Percentiles rank a stretch among this genome's conserved stretches.
Evolutionary conservation across 2,329 filamentous ascomycete genomes (phyloP).

Genomic region (Westerdykella ornata): DNA sequence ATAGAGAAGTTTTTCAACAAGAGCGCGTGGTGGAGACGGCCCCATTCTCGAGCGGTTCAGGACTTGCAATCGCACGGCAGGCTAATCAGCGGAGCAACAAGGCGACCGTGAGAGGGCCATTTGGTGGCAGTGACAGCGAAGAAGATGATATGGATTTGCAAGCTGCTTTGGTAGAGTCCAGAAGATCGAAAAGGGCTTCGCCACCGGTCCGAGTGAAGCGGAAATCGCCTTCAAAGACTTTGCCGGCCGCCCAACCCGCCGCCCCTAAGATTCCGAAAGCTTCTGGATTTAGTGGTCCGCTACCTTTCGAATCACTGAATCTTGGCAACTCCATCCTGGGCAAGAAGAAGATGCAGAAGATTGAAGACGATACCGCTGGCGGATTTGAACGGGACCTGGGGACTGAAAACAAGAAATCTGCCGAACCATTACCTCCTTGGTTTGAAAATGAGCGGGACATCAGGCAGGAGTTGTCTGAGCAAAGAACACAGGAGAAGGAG

Average conservation of each 20-base stretch:
- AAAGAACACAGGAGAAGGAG: conserved; percentile 39
- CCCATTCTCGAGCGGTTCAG: conserved; percentile 42
- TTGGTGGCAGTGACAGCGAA: conserved; percentile 50
- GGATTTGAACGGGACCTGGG: conserved; percentile 55
- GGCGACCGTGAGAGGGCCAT: conserved; percentile 26
- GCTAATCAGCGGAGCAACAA: conserved; percentile 68
- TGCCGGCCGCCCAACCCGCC: conserved; percentile 4
- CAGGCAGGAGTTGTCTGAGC: conserved; percentile 50
- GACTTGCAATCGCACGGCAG: conserved; percentile 61
- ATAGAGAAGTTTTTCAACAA: conserved; percentile 44
- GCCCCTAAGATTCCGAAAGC: conserved; percentile 13
- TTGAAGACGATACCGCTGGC: conserved; percentile 52
- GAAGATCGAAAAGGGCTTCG: conserved; percentile 42
- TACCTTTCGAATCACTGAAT: conserved; percentile 80
- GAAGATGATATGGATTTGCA: conserved; percentile 74
- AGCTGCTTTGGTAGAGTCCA: conserved; percentile 65
- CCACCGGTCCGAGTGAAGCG: conserved; percentile 19
- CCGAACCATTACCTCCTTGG: conserved; percentile 67
- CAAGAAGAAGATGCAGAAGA: conserved; percentile 49
- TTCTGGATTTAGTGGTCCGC: conserved; percentile 63
- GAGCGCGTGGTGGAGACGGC: conserved; percentile 38
- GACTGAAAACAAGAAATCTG: conserved; percentile 42
- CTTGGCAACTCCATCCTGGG: conserved; percentile 56
- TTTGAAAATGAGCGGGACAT: conserved; percentile 52
- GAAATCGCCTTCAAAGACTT: conserved; percentile 19